phyloP scores from a whole-genome alignment of 345 rosid genomes.

The Mallotus nudiflorus region DNA sequence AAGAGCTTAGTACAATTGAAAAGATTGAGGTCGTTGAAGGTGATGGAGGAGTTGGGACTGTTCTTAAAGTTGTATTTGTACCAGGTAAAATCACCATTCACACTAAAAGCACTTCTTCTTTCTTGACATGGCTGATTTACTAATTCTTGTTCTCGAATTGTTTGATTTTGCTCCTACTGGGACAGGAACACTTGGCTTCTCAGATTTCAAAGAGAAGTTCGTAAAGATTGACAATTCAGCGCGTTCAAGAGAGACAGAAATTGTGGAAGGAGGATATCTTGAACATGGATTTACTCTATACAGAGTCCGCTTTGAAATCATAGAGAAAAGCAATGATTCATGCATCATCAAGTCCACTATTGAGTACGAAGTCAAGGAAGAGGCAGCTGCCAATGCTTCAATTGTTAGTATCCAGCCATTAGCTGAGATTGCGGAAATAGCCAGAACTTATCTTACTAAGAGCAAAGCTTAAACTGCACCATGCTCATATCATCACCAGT shows the following conservation, averaged over 20 bases:
- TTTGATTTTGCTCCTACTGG: no score
- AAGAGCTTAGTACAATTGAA: background rate
- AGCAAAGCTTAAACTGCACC: no score
- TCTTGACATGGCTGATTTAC: no score
- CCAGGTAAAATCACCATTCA: no score
- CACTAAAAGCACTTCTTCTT: no score
- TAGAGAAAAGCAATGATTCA: slow-evolving; percentile 14
- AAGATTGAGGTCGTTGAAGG: slow-evolving; percentile 28
- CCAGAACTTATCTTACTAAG: background rate
- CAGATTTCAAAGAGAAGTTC: slow-evolving; percentile 22
- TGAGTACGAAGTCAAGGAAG: slow-evolving; percentile 3
- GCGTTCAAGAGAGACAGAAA: background rate
- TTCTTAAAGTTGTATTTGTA: slow-evolving; percentile 11
- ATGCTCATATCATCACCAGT: no score
- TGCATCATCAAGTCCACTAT: slow-evolving; percentile 4
- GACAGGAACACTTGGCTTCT: background rate
- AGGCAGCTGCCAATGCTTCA: background rate
- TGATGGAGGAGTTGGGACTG: slow-evolving; percentile 28
- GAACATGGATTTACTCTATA: no score
- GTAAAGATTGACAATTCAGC: slow-evolving; percentile 18
- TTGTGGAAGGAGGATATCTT: no score
- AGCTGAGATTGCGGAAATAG: background rate
- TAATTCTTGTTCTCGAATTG: no score
- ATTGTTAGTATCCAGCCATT: background rate
- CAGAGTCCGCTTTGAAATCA: slow-evolving; percentile 12